These are phyloP conservation scores for Anisogramma anomala DNA, from an alignment of 2,329 filamentous ascomycete species.

Conservation along the genomic window DNA sequence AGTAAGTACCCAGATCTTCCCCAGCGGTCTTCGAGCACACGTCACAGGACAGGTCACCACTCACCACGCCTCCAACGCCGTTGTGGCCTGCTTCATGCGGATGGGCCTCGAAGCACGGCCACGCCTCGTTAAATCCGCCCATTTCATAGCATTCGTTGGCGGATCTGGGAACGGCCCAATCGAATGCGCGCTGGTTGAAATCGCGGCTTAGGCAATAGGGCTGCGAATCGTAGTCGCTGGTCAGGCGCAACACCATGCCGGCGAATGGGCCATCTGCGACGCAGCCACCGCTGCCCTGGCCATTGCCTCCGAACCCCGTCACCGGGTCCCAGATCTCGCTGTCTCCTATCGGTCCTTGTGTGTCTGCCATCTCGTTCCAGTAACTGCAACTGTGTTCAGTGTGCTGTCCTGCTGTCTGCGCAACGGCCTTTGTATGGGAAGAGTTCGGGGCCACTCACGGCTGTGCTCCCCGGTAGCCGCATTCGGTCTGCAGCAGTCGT, in stretches of 20 bases:
- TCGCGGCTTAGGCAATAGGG: constrained; percentile 3
- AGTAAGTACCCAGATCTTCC: not conserved
- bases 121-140: constrained; percentile 14
- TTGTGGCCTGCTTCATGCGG: constrained; percentile 18
- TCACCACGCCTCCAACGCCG: constrained; percentile 15
- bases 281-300: constrained; percentile 18
- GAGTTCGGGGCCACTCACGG: not conserved
- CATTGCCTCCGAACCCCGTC: constrained; percentile 24
- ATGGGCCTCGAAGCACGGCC: constrained; percentile 17
- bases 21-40: not conserved
- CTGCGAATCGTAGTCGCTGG: not conserved
- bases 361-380: constrained; percentile 23
- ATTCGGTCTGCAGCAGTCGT: constrained; percentile 22
- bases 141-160: constrained; percentile 1
- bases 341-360: constrained; percentile 17
- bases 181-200: not conserved
- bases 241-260: constrained; percentile 21
- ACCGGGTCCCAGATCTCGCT: constrained; percentile 17
- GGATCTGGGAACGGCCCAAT: not conserved
- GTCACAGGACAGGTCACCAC: too few species aligned
- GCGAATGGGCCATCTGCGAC: constrained; percentile 25
- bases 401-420: not conserved
- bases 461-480: constrained; percentile 18
- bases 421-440: too few species aligned
- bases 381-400: constrained; percentile 16